Percentiles rank a stretch among this genome's conserved stretches.
These are phyloP conservation scores for Cytospora chrysosperma DNA, from an alignment of 2,329 filamentous ascomycete species.

Conservation along the genomic window DNA sequence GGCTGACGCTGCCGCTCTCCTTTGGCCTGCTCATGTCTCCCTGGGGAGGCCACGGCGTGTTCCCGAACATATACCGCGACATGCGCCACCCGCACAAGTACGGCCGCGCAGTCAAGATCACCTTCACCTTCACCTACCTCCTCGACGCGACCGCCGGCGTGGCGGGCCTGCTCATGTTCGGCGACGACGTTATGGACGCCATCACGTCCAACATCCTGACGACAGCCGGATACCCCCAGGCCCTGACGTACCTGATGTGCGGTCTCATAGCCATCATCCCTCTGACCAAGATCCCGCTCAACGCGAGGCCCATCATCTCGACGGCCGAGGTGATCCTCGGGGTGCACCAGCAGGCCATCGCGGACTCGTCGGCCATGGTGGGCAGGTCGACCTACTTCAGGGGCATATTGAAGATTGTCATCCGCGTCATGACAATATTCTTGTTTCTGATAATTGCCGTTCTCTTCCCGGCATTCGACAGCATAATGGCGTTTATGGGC, in stretches of 20 bases:
- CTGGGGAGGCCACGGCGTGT: conserved; percentile 65
- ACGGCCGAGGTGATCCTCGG: conserved; percentile 81
- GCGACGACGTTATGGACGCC: conserved; percentile 81
- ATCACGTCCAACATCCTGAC: conserved; percentile 87
- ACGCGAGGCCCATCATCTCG: conserved; percentile 81
- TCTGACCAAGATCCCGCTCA: conserved; percentile 90
- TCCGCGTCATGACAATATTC: conserved; percentile 67
- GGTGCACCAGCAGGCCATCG: conserved; percentile 54
- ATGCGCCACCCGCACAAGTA: conserved; percentile 81
- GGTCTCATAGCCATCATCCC: conserved; percentile 90
- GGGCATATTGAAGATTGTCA: conserved; percentile 54
- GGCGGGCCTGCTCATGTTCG: conserved; percentile 90
- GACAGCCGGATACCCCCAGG: conserved; percentile 69
- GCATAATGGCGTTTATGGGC: conserved; percentile 88
- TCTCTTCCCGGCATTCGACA: conserved; percentile 74
- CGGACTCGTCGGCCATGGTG: conserved; percentile 46
- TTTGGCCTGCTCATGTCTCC: conserved; percentile 86
- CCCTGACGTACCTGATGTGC: conserved; percentile 75
- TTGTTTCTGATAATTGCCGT: conserved; percentile 73
- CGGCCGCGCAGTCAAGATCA: conserved; percentile 68
- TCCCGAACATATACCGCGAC: conserved; percentile 71
- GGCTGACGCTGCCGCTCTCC: conserved; percentile 81
- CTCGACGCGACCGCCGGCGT: conserved; percentile 81
- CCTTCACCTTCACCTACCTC: conserved; percentile 81
- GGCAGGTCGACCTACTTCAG: conserved; percentile 58